phyloP scores from a whole-genome alignment of 345 rosid species.

The Pugionium cornutum region DNA sequence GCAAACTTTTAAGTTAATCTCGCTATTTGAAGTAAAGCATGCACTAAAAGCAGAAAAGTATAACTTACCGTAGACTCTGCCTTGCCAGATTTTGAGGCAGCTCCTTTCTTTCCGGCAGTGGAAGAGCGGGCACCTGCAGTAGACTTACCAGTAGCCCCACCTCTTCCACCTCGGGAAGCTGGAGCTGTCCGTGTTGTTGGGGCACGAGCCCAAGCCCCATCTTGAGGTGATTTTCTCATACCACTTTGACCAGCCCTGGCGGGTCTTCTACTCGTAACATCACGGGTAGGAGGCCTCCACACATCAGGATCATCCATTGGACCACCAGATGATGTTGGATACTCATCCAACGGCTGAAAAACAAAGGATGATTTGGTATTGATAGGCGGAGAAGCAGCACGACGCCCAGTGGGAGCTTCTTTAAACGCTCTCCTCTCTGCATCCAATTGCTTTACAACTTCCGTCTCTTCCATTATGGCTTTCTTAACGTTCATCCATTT shows the following conservation, averaged over 20 bases:
- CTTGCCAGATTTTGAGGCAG: conserved; percentile 70
- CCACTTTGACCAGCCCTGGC: conserved; percentile 76
- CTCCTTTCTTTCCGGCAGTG: conserved; percentile 70
- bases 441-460: conserved; percentile 91
- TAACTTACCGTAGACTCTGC: conserved; percentile 69
- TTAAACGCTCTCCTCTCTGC: conserved; percentile 91
- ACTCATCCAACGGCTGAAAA: conserved; percentile 97
- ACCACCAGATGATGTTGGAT: conserved; percentile 81
- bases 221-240: conserved; percentile 83
- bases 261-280: conserved; percentile 70
- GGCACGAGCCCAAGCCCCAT: conserved; percentile 92
- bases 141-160: conserved; percentile 60
- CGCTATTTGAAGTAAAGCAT: conserved; percentile 1
- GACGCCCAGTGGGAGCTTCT: conserved; percentile 71
- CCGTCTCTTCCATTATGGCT: conserved; percentile 83
- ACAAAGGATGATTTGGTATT: conserved; percentile 80
- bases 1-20: background rate
- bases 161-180: conserved; percentile 71
- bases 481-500: conserved; percentile 98
- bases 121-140: conserved; percentile 69
- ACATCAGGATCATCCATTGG: conserved; percentile 98
- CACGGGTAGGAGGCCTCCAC: conserved; percentile 98
- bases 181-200: conserved; percentile 56
- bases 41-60: background rate
- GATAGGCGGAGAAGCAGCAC: conserved; percentile 86